Percentiles rank a stretch among this genome's conserved stretches.
Conservation (phyloP, 139 green algal genomes). For the Ettlia oleoabundans region DNA sequence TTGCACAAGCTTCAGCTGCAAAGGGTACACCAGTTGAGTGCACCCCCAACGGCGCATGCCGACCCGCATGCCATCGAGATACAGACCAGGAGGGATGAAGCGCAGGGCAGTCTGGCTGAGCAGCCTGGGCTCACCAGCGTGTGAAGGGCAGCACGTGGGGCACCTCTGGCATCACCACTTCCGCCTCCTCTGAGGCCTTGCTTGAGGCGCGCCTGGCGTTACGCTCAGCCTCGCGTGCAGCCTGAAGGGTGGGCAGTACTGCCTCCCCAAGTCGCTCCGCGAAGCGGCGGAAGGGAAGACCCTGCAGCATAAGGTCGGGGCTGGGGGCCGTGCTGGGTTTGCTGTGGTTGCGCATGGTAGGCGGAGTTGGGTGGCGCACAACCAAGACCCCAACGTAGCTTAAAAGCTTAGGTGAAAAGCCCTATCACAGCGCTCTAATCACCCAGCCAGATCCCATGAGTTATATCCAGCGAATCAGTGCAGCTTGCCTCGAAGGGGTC, state of each 20-base stretch:
- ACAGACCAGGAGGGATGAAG: not conserved
- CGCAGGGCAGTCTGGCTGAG: too few relatives aligned
- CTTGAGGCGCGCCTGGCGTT: not conserved
- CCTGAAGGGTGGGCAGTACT: constrained; percentile 31
- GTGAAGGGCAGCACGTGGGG: constrained; percentile 64
- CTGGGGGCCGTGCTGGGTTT: too few relatives aligned
- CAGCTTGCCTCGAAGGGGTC: too few relatives aligned
- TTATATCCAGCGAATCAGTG: too few relatives aligned
- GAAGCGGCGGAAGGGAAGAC: constrained; percentile 50
- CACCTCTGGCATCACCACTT: constrained; percentile 36
- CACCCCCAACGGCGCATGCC: too few relatives aligned
- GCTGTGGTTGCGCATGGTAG: too few relatives aligned
- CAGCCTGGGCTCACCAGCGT: constrained; percentile 45
- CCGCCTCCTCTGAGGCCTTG: not conserved
- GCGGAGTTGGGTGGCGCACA: too few relatives aligned
- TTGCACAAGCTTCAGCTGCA: too few relatives aligned
- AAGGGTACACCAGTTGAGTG: too few relatives aligned
- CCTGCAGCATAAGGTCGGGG: too few relatives aligned
- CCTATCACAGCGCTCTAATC: not conserved
- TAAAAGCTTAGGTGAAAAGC: constrained; percentile 51
- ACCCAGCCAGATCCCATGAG: not conserved
- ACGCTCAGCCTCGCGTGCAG: constrained; percentile 22
- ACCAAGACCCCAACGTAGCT: not conserved
- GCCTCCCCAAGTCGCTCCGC: constrained; percentile 51
- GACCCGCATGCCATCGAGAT: not conserved